Evolutionary conservation across 148 eudicot species (phyloP).

Genomic region (Camellia sinensis): DNA sequence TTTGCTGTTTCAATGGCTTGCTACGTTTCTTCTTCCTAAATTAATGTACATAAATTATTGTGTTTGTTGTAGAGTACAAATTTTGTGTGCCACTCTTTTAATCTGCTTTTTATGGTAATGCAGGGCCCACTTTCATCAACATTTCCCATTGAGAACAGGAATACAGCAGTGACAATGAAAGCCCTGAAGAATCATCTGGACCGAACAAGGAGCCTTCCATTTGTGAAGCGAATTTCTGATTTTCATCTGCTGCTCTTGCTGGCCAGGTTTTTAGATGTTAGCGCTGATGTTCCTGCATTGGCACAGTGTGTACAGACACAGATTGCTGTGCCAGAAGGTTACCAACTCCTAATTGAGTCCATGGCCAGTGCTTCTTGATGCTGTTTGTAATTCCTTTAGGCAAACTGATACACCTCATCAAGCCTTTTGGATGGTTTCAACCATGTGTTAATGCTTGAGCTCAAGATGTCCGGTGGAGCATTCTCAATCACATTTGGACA

Average conservation of each 20-base stretch:
- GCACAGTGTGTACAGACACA: conserved; percentile 63
- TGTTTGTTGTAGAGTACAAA: too few species aligned
- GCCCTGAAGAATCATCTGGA: conserved; percentile 77
- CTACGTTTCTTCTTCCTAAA: too few species aligned
- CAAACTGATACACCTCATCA: background rate
- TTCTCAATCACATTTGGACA: background rate
- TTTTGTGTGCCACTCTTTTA: background rate
- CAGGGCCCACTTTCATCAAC: conserved; percentile 86
- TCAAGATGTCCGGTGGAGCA: background rate
- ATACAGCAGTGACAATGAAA: conserved; percentile 47
- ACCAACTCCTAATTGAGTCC: conserved; percentile 86
- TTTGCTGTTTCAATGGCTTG: too few species aligned
- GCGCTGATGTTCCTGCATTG: conserved; percentile 78
- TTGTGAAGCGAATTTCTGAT: conserved; percentile 89
- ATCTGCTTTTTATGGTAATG: conserved; percentile 6
- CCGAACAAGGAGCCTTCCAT: conserved; percentile 59
- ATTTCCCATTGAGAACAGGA: conserved; percentile 90
- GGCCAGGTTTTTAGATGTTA: conserved; percentile 64
- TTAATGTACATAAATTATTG: too few species aligned
- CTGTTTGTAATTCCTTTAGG: background rate
- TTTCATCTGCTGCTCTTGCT: conserved; percentile 79
- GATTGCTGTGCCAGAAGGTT: conserved; percentile 77
- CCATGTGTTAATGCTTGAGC: background rate
- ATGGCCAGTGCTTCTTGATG: conserved; percentile 67
- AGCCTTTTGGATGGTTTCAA: background rate